A percentile compares a stretch with the other conserved stretches of the same genome.
phyloP scores from a whole-genome alignment of 73 alveolate genomes.

The Symbiodinium natans region DNA sequence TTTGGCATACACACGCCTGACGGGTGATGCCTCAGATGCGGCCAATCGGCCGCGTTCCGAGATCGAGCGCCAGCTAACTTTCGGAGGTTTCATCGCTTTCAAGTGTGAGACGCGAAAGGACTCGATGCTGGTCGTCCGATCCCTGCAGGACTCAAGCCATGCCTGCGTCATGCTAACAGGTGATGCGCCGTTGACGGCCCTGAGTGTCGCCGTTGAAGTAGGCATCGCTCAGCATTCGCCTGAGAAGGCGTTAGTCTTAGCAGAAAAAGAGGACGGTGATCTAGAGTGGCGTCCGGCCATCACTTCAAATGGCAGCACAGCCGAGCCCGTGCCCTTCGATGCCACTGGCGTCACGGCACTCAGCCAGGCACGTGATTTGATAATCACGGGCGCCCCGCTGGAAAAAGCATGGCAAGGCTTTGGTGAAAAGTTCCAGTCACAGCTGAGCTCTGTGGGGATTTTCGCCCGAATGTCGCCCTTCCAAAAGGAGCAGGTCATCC shows the following conservation, averaged over 20 bases:
- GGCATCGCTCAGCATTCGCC: conserved; percentile 71
- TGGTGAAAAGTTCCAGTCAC: conserved; percentile 7
- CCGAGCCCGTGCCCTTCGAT: conserved; percentile 13
- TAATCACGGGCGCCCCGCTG: conserved; percentile 84
- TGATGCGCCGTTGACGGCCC: conserved; percentile 93
- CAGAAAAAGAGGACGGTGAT: conserved; percentile 43
- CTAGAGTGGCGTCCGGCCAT: conserved; percentile 2
- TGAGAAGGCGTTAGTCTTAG: conserved; percentile 45
- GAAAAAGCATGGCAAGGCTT: conserved; percentile 60
- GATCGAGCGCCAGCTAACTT: conserved; percentile 35
- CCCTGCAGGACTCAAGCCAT: conserved; percentile 82
- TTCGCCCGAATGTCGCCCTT: conserved; percentile 84
- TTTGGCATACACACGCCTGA: conserved; percentile 29
- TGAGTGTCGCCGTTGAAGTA: conserved; percentile 86
- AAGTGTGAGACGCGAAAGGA: conserved; percentile 50
- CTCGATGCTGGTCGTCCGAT: conserved; percentile 66
- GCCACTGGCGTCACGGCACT: conserved; percentile 51
- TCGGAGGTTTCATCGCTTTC: conserved; percentile 94
- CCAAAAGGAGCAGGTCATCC: conserved; percentile 92
- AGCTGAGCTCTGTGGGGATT: conserved; percentile 63
- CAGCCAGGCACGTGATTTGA: conserved; percentile 43
- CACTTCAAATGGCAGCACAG: neutral
- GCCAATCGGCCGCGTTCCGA: conserved; percentile 55
- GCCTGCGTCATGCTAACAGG: conserved; percentile 91
- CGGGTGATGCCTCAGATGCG: conserved; percentile 55